These are phyloP conservation scores for Epichloe glyceriae DNA, from an alignment of 2,329 filamentous ascomycete genomes.

Conservation along the genomic window DNA sequence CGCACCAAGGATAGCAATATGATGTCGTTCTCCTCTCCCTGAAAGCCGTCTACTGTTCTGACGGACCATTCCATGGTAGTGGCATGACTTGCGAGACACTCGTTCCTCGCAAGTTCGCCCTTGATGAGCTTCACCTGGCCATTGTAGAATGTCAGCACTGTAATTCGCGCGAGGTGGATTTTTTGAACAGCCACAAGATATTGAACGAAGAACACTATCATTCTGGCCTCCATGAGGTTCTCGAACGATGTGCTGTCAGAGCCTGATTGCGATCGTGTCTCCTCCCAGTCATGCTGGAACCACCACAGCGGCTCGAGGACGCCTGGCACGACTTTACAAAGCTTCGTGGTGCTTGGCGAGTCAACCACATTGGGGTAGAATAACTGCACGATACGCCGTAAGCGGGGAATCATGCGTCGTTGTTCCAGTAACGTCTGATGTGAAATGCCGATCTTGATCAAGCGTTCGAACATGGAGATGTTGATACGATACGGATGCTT, in stretches of 20 bases:
- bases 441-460: constrained; percentile 52
- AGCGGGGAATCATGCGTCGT: constrained; percentile 39
- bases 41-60: constrained; percentile 76
- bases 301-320: constrained; percentile 28
- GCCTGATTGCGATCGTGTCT: constrained; percentile 34
- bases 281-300: constrained; percentile 37
- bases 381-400: constrained; percentile 30
- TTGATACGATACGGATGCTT: constrained; percentile 51
- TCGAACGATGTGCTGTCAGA: constrained; percentile 48
- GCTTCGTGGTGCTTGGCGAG: constrained; percentile 19
- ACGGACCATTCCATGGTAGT: constrained; percentile 38
- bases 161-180: constrained; percentile 47
- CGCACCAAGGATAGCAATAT: constrained; percentile 71
- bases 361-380: constrained; percentile 35
- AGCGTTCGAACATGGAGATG: constrained; percentile 66
- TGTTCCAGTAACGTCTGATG: constrained; percentile 56
- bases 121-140: constrained; percentile 61
- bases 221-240: constrained; percentile 60
- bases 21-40: constrained; percentile 82
- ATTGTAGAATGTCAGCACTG: constrained; percentile 77
- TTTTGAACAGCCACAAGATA: constrained; percentile 52
- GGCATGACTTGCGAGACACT: constrained; percentile 10
- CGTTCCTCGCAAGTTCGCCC: constrained; percentile 26
- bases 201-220: constrained; percentile 59
- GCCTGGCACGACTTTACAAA: constrained; percentile 30